phyloP scores from a whole-genome alignment of 2,329 filamentous ascomycete genomes.

The Westerdykella sp. region DNA sequence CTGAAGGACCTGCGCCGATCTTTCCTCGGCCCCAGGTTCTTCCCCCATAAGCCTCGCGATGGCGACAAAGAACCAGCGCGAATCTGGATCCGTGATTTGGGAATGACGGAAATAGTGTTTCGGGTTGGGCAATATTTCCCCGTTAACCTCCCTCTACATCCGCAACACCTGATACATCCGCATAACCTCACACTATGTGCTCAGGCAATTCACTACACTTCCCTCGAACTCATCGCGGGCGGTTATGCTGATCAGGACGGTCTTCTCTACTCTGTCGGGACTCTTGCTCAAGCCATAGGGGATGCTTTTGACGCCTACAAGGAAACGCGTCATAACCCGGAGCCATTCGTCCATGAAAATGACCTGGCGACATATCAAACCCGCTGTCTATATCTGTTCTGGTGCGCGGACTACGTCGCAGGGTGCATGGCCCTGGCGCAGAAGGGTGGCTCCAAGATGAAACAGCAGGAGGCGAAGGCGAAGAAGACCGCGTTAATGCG shows the following conservation, averaged over 20 bases:
- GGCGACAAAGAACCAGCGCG: too few relatives aligned
- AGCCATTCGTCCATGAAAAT: constrained; percentile 4
- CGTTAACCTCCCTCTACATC: too few relatives aligned
- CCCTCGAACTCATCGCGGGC: constrained; percentile 1
- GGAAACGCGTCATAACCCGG: neutral
- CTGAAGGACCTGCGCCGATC: too few relatives aligned
- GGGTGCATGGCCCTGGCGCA: constrained; percentile 4
- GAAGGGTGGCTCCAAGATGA: constrained; percentile 2
- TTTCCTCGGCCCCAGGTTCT: too few relatives aligned
- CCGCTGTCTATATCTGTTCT: constrained; percentile 11
- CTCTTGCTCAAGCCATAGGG: constrained; percentile 4
- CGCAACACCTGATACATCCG: too few relatives aligned
- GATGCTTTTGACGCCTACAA: constrained; percentile 6
- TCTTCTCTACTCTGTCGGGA: constrained; percentile 4
- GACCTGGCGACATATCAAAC: constrained; percentile 7
- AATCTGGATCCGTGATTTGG: too few relatives aligned
- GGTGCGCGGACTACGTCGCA: constrained; percentile 9
- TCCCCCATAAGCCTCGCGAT: too few relatives aligned
- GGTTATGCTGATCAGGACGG: constrained; percentile 5
- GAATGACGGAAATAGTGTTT: too few relatives aligned
- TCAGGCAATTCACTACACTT: neutral
- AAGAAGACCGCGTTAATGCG: neutral
- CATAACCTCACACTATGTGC: too few relatives aligned
- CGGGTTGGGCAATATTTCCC: too few relatives aligned
- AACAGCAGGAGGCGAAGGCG: neutral